Conservation (phyloP, 2,329 filamentous ascomycete species). For the Bertia moriformis region DNA sequence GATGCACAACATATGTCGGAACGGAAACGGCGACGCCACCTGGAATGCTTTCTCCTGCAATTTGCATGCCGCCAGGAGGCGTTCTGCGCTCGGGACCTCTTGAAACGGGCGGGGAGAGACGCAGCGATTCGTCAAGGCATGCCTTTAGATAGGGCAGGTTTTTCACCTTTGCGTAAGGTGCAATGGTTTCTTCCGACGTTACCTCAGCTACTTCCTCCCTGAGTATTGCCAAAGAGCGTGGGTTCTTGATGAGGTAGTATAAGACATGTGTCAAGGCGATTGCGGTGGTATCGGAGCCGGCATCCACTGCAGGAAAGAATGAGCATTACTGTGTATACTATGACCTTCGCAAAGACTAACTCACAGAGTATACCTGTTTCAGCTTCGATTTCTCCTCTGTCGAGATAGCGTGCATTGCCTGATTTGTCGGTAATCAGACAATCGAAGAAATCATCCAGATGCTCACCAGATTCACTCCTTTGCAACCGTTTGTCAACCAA, state of each 20-base stretch:
- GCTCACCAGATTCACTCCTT: neutral
- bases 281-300: neutral
- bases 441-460: neutral
- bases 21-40: conserved; percentile 17
- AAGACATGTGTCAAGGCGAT: neutral
- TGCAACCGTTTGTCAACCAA: neutral
- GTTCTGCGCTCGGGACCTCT: conserved; percentile 18
- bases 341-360: neutral
- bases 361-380: neutral
- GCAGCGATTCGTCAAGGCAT: conserved; percentile 22
- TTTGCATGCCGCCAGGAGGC: conserved; percentile 17
- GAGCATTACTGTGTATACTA: neutral
- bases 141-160: conserved; percentile 12
- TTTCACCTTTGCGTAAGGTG: neutral
- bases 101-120: conserved; percentile 20
- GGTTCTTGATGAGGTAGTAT: neutral
- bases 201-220: neutral
- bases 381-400: neutral
- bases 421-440: neutral
- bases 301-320: neutral
- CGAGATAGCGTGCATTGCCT: neutral
- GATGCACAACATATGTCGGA: conserved; percentile 11
- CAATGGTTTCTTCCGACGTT: neutral
- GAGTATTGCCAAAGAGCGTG: neutral
- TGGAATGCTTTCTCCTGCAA: conserved; percentile 17